These are phyloP conservation scores for Gossypium sturtianum DNA, from an alignment of 345 rosid genomes.

Conservation along the genomic window DNA sequence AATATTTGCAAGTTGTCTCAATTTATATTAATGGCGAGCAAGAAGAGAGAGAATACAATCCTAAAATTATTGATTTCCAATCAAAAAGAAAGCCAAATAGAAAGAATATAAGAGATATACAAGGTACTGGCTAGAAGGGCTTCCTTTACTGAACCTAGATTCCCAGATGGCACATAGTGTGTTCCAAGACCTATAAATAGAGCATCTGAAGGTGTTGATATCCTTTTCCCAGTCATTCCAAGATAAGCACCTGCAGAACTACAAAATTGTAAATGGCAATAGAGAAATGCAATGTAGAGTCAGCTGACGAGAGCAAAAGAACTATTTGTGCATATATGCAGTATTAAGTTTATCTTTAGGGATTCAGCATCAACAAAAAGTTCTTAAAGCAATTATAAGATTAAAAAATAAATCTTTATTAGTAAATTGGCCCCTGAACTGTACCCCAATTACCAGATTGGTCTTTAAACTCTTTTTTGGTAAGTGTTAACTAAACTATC, in stretches of 20 bases:
- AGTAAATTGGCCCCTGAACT: too few species aligned
- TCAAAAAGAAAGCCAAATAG: not conserved
- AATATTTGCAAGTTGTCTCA: not conserved
- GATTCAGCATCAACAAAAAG: not conserved
- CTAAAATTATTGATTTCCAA: not conserved
- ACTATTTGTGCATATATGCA: not conserved
- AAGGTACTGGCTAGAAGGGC: slow-evolving; percentile 55
- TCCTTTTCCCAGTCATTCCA: slow-evolving; percentile 86
- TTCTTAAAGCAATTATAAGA: not conserved
- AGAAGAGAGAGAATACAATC: not conserved
- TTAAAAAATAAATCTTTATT: not conserved
- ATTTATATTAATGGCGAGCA: not conserved
- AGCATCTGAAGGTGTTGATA: slow-evolving; percentile 83
- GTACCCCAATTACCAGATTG: too few species aligned
- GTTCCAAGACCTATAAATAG: slow-evolving; percentile 78
- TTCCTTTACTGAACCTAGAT: slow-evolving; percentile 58
- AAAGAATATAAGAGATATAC: slow-evolving; percentile 32
- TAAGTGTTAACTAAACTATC: too few species aligned
- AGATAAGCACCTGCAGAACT: slow-evolving; percentile 74
- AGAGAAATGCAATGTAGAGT: not conserved
- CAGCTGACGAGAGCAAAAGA: not conserved
- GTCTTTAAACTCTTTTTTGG: too few species aligned
- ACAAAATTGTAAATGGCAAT: not conserved
- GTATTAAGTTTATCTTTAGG: not conserved
- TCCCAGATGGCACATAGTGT: slow-evolving; percentile 74